Evolutionary conservation across 495 filamentous ascomycete species (phyloP), one percentile per base, ranked within the genome.

Genomic region (Peziza echinospora): DNA sequence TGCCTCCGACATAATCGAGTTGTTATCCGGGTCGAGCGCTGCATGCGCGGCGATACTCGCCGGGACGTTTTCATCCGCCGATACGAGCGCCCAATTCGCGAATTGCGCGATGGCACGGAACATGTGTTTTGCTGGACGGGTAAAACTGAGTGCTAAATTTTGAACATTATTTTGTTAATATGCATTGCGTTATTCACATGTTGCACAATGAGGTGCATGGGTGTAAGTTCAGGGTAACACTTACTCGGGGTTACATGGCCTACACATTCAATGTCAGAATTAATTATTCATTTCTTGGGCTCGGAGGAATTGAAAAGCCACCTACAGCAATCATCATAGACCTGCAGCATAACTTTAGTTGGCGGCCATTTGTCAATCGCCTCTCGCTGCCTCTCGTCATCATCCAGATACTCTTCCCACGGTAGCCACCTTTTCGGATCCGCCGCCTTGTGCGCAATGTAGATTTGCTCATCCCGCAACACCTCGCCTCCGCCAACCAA

Each of bases 51-150:
- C 41, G 41, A 19, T 43, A 11, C 10, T 19, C n/a, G 2, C 11
- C 2, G n/a, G 11, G 41, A 22, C 10, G 41, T 23, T 22, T 4
- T 43, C 1, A 10, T 43, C n/a, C 3, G 41, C 41, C 4, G 5
- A 43, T 1, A 11, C n/a, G 41, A 94, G 63, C 5, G 80, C 78
- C 85, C 85, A 93, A 0, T 84, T 81, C 8, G 84, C 82, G 58
- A 96, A 93, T 47, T 93, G 85, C 1, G 87, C 81, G 21, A 94
- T 76, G 6, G 78, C 77, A 21, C 84, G 72, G 58, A 80, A 93
- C 84, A 94, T 93, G 57, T 80, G 82, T 55, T 93, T 96, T 8
- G 87, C 87, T 1, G 87, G 87, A n/a, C 75, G 67, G 0, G 87
- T 93, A 56, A 87, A 96, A 59, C 81, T 87, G 10, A 96, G 65